Percentiles rank a stretch among this genome's conserved stretches.
Conservation (phyloP, 805 yeast species). For the Candida parachauliodes region DNA sequence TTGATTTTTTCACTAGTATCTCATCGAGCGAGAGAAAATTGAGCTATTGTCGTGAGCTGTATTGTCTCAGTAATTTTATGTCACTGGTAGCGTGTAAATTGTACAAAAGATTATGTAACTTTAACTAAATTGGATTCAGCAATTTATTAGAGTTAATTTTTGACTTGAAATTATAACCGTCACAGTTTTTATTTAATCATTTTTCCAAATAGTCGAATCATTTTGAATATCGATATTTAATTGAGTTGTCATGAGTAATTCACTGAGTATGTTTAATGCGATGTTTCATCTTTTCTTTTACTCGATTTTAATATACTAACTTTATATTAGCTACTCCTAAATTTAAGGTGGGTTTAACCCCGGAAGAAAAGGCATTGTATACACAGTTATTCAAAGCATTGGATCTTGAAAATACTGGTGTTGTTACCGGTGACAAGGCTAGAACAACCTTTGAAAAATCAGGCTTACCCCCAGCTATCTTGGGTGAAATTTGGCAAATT, state of each 20-base stretch:
- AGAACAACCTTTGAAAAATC: constrained; percentile 80
- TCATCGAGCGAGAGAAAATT: constrained; percentile 4
- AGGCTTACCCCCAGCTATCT: constrained; percentile 69
- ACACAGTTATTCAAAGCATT: constrained; percentile 74
- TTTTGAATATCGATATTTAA: background rate
- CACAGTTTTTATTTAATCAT: too few relatives aligned
- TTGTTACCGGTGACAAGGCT: constrained; percentile 85
- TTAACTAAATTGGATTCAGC: background rate
- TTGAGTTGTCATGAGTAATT: constrained; percentile 18
- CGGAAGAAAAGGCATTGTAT: constrained; percentile 73
- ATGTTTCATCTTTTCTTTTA: background rate
- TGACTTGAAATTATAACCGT: too few relatives aligned
- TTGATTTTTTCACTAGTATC: background rate
- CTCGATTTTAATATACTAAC: constrained; percentile 2
- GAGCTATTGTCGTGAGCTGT: background rate
- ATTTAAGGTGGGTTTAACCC: constrained; percentile 49
- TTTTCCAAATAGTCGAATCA: too few relatives aligned
- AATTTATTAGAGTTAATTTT: too few relatives aligned
- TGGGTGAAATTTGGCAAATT: constrained; percentile 92
- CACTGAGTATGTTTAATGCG: constrained; percentile 27
- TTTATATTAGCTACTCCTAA: constrained; percentile 25
- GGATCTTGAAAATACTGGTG: constrained; percentile 75
- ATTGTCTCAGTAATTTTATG: background rate
- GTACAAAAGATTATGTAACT: background rate
- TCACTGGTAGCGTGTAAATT: constrained; percentile 1